Base-by-base conservation (phyloP, 169 alveolate genomes). In the Eimeria praecox region DNA sequence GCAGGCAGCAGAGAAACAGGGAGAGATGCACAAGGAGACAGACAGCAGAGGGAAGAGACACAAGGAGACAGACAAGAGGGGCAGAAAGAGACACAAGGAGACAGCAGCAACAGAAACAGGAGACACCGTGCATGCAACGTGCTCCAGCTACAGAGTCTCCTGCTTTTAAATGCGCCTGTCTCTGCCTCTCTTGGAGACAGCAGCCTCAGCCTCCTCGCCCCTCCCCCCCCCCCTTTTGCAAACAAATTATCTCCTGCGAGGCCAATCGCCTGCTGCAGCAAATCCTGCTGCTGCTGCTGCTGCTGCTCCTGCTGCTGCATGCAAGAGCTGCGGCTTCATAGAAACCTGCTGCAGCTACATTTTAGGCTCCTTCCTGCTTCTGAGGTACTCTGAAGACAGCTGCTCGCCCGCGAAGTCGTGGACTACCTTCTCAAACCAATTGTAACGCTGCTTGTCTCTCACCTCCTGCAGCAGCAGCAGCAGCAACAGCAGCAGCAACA, bases 361-460 rank as follows among this genome's bases (percentile, higher is more conserved):
- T 66, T 97, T 96, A 27, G 97, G 97, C 73, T 97, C 94, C 80
- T 94, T 98, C 24, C 98, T 90, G 91, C 97, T 97, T 66, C 99
- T 94, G 77, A 98, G 97, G 95, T 97, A 97, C 80, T 98, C 97
- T 40, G 98, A 97, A n/a, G 98, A 97, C 44, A 97, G 88, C 89
- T 98, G 98, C 73, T 98, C 98, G 33, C 99, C 99, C 14, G 98
- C 97, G 20, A 98, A 96, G 44, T 97, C 98, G 66, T 96, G 97
- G 27, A 98, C 98, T 22, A 97, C 98, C 93, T 97, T 97, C 94
- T 98, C 99, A 82, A 97, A 96, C 95, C 97, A 98, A 44, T 97
- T 91, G 69, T 97, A 97, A 90, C 97, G 94, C 94, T 97, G 96
- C 94, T 97, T 96, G 40, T 95, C 92, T 56, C 97, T 85, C 62